These are phyloP conservation scores for Dioscorea cayenensis DNA, from an alignment of 116 monocot species.

Conservation along the genomic window DNA sequence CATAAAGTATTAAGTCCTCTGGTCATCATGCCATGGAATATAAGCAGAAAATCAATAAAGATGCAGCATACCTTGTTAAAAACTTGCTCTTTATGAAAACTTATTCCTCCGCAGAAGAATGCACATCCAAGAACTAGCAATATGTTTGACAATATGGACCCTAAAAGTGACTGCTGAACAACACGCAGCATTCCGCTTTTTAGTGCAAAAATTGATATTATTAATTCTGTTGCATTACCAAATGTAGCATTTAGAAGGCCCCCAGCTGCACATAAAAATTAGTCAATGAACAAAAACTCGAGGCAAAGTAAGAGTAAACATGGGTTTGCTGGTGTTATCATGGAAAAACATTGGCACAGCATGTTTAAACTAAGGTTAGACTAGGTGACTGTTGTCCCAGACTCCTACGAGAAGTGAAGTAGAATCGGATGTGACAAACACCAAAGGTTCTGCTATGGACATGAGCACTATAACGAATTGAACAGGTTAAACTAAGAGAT, in stretches of 20 bases:
- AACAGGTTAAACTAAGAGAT: too few species aligned
- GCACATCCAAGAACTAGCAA: constrained; percentile 84
- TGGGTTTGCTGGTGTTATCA: too few species aligned
- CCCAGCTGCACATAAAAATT: constrained; percentile 38
- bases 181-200: constrained; percentile 65
- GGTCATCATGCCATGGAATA: not conserved
- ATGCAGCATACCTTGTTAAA: constrained; percentile 56
- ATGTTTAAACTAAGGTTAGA: too few species aligned
- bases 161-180: constrained; percentile 72
- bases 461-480: too few species aligned
- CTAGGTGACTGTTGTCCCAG: too few species aligned
- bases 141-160: constrained; percentile 90
- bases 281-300: not conserved
- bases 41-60: not conserved
- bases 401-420: too few species aligned
- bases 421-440: too few species aligned
- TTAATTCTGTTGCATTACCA: constrained; percentile 82
- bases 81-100: constrained; percentile 44
- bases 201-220: constrained; percentile 73
- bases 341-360: too few species aligned
- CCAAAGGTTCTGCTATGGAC: too few species aligned
- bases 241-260: constrained; percentile 81
- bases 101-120: constrained; percentile 67
- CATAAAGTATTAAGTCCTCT: not conserved
- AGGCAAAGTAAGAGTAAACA: not conserved